A percentile compares a stretch with the other conserved stretches of the same genome.
Evolutionary conservation across 176 grass and related monocot species (phyloP).

Genomic region (Rhynchospora pubera): DNA sequence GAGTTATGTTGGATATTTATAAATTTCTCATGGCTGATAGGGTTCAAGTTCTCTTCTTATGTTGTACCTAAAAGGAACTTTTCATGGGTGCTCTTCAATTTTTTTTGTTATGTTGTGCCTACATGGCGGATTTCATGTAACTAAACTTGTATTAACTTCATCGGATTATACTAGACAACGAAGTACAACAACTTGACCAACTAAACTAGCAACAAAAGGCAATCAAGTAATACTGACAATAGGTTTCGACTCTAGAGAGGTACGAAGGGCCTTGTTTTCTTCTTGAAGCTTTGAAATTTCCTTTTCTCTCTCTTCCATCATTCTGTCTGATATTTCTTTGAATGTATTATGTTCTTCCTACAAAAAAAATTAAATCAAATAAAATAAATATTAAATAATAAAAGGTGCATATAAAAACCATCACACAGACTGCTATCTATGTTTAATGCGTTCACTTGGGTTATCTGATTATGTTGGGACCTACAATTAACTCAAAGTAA

Average conservation of each 20-base stretch:
- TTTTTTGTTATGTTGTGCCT: background rate
- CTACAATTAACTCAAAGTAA: background rate
- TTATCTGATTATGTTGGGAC: background rate
- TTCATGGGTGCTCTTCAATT: background rate
- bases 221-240: slow-evolving; percentile 13
- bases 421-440: background rate
- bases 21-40: background rate
- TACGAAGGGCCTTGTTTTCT: slow-evolving; percentile 70
- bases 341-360: slow-evolving; percentile 95
- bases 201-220: background rate
- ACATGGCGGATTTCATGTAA: background rate
- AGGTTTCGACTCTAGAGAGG: slow-evolving; percentile 54
- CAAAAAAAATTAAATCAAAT: slow-evolving; percentile 32
- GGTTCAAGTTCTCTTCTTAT: too few relatives aligned
- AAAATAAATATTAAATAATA: background rate
- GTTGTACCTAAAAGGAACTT: background rate
- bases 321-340: slow-evolving; percentile 86
- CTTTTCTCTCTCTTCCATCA: slow-evolving; percentile 86
- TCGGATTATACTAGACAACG: background rate
- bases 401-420: slow-evolving; percentile 16
- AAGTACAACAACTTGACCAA: background rate
- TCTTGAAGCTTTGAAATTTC: slow-evolving; percentile 64
- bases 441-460: background rate
- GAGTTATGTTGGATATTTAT: background rate
- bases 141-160: background rate